Percentiles rank a stretch among this genome's conserved stretches.
phyloP scores from a whole-genome alignment of 192 early-diverging fungal species.

The Umbelopsis sp. region DNA sequence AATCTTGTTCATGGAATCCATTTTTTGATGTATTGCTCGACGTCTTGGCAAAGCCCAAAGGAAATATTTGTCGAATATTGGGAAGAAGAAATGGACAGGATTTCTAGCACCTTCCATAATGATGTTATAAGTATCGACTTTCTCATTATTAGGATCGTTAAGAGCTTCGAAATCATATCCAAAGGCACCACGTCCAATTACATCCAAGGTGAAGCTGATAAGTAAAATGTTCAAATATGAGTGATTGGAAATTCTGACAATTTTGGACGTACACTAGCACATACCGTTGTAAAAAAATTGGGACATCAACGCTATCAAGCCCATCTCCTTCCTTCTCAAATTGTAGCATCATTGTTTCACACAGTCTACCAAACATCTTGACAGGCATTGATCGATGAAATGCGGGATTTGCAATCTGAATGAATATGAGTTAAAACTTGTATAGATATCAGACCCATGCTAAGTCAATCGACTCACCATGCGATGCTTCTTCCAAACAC shows the following conservation, averaged over 20 bases:
- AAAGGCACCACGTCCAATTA: slow-evolving; percentile 33
- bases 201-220: slow-evolving; percentile 32
- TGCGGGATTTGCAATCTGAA: slow-evolving; percentile 24
- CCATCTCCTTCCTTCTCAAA: slow-evolving; percentile 2
- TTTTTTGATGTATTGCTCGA: not conserved
- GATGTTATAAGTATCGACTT: slow-evolving; percentile 2
- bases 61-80: slow-evolving; percentile 15
- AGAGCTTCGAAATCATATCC: slow-evolving; percentile 31
- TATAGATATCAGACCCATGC: too few relatives aligned
- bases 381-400: slow-evolving; percentile 35
- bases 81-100: slow-evolving; percentile 12
- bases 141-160: slow-evolving; percentile 15
- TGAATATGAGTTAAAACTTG: not conserved
- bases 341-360: slow-evolving; percentile 11
- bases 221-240: too few relatives aligned
- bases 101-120: not conserved
- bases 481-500: slow-evolving; percentile 24
- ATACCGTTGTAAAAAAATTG: not conserved
- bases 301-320: not conserved
- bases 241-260: too few relatives aligned
- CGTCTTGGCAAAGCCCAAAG: slow-evolving; percentile 22
- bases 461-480: too few relatives aligned
- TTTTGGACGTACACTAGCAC: too few relatives aligned
- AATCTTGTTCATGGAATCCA: slow-evolving; percentile 19
- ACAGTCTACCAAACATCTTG: slow-evolving; percentile 18